Percentiles rank a stretch among this genome's conserved stretches.
Conservation (phyloP, 108 stramenopile species). For the Cyclotella choctawhatcheeana region DNA sequence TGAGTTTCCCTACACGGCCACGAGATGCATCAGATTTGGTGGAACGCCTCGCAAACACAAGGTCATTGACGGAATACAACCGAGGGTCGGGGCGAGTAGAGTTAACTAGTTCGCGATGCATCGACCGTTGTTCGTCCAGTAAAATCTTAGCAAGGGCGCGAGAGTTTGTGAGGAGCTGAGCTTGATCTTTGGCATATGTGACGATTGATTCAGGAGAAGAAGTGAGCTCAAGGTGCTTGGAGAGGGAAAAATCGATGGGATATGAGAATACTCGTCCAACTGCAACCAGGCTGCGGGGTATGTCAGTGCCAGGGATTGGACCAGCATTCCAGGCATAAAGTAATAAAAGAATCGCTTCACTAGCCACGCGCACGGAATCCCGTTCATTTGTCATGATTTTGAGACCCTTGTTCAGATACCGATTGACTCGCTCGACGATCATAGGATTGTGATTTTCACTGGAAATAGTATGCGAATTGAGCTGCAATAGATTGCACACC, state of each 20-base stretch:
- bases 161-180: not conserved
- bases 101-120: constrained; percentile 4
- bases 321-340: constrained; percentile 32
- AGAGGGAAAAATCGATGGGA: constrained; percentile 37
- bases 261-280: constrained; percentile 24
- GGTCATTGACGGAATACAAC: not conserved
- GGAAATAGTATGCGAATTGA: not conserved
- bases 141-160: constrained; percentile 2
- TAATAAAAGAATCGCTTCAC: not conserved
- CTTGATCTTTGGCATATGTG: constrained; percentile 3
- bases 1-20: constrained; percentile 11
- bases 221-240: not conserved
- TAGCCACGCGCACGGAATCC: not conserved
- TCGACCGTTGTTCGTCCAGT: constrained; percentile 11
- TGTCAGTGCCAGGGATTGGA: constrained; percentile 26
- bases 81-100: constrained; percentile 5
- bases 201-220: constrained; percentile 1
- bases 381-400: not conserved
- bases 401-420: constrained; percentile 25
- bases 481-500: not conserved
- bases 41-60: constrained; percentile 10
- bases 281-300: constrained; percentile 13
- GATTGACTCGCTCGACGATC: constrained; percentile 18
- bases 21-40: not conserved
- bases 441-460: constrained; percentile 30